Base-by-base conservation (phyloP, 768 basidiomycete genomes). In the Gloeopeniophorella convolvens region DNA sequence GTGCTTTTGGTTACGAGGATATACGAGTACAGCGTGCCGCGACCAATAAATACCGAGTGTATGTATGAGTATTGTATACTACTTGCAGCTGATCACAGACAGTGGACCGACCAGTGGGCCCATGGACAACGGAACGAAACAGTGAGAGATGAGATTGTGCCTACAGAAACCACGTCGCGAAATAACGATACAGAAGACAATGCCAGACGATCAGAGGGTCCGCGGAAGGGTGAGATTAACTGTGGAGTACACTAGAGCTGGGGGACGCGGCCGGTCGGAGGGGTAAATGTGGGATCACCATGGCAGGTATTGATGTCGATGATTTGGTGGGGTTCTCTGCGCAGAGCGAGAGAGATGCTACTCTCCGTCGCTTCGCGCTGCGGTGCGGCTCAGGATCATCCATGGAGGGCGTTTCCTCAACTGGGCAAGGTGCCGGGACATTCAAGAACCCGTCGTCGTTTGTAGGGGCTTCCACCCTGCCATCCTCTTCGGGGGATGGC, bases 221-320 rank as follows among this genome's bases (percentile, higher is more conserved):
- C n/a, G n/a, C n/a, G n/a, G n/a, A n/a, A n/a, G n/a, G n/a, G n/a
- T n/a, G 7, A 24, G 23, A 27, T 49, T 16, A 42, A 28, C 18
- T 16, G 26, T 24, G 15, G 8, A 24, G n/a, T 40, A 34, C 5
- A 8, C 21, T 34, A 13, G 40, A 21, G 15, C 13, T 36, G 12
- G 40, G 15, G 9, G 41, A 27, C 12, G 27, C 2, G 8, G 30
- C 32, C 13, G 47, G 11, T 44, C 15, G 23, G 20, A 30, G 36
- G 20, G 46, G 18, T 26, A 54, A n/a, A 48, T 54, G 52, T 5
- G 52, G 52, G 11, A 54, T 54, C 4, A 54, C 35, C 35, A 54
- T 54, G 5, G 52, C 52, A 3, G 52, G 52, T 21, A 48, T 54
- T 23, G 46, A 48, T 8, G 36, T 23, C 9, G 30, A 3, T 9